Conservation (phyloP, 805 yeast species). For the Saccharomycopsis javanensis region DNA sequence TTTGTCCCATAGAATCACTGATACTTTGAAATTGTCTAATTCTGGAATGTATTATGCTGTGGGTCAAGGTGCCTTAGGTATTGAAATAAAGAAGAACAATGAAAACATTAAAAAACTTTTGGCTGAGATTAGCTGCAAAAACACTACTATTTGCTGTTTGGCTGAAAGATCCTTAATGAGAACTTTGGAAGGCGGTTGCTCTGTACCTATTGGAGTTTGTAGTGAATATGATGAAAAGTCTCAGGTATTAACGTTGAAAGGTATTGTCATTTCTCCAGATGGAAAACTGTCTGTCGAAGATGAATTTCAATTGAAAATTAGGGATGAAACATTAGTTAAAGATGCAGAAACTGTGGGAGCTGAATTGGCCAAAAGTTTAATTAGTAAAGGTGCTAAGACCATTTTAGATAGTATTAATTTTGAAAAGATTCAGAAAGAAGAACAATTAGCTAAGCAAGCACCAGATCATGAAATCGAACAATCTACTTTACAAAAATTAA, state of each 20-base stretch:
- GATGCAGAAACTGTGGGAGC: constrained; percentile 70
- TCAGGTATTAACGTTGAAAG: constrained; percentile 44
- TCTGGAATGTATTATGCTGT: constrained; percentile 91
- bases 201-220: constrained; percentile 91
- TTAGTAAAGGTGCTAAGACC: constrained; percentile 68
- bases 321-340: constrained; percentile 30
- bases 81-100: constrained; percentile 76
- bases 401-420: constrained; percentile 76
- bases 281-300: constrained; percentile 65
- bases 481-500: constrained; percentile 17
- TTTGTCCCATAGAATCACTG: constrained; percentile 66
- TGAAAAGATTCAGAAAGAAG: constrained; percentile 37
- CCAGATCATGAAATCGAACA: constrained; percentile 14
- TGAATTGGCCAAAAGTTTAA: constrained; percentile 55
- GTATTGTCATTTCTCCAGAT: constrained; percentile 76
- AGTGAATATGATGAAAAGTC: constrained; percentile 41
- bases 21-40: constrained; percentile 41
- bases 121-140: constrained; percentile 50
- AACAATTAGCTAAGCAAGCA: constrained; percentile 17
- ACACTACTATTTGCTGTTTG: constrained; percentile 63
- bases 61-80: constrained; percentile 97
- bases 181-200: constrained; percentile 92
- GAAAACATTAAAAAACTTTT: constrained; percentile 47
- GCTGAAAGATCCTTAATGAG: constrained; percentile 87
- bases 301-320: constrained; percentile 25